Evolutionary conservation across 371 early-diverging fungal species (phyloP).

Genomic region (Rhizopus sp.): DNA sequence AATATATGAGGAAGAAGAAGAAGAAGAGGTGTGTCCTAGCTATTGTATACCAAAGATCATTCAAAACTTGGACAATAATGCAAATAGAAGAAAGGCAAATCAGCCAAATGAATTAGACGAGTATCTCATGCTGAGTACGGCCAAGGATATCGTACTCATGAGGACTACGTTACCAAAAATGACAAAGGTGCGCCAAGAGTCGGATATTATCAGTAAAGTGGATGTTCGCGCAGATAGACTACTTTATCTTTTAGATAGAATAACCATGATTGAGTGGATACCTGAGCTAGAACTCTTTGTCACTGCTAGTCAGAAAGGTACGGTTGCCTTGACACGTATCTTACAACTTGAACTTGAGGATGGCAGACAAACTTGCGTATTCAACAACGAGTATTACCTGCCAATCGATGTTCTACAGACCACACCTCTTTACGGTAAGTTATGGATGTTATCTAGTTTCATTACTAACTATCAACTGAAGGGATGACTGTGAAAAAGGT

Average conservation of each 20-base stretch:
- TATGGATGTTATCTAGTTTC: not conserved
- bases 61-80: not conserved
- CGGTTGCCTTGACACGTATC: slow-evolving; percentile 42
- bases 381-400: slow-evolving; percentile 44
- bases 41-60: slow-evolving; percentile 11
- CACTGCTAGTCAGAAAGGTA: slow-evolving; percentile 48
- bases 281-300: slow-evolving; percentile 45
- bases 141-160: slow-evolving; percentile 31
- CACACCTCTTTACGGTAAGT: slow-evolving; percentile 44
- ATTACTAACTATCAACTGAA: slow-evolving; percentile 1
- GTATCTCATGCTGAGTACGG: slow-evolving; percentile 38
- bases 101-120: slow-evolving; percentile 16
- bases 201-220: slow-evolving; percentile 31
- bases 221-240: slow-evolving; percentile 42
- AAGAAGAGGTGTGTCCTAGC: not conserved
- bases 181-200: slow-evolving; percentile 30
- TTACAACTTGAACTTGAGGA: slow-evolving; percentile 36
- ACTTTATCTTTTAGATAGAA: slow-evolving; percentile 32
- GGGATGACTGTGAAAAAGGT: slow-evolving; percentile 37
- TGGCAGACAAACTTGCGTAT: slow-evolving; percentile 33
- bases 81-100: slow-evolving; percentile 6
- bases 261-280: slow-evolving; percentile 49
- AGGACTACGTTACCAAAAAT: slow-evolving; percentile 25
- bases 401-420: slow-evolving; percentile 33
- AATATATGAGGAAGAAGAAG: slow-evolving; percentile 1